Evolutionary conservation across 139 green algal species (phyloP), one percentile per base, ranked within the genome.

Genomic region (Picocystis salinarum): DNA sequence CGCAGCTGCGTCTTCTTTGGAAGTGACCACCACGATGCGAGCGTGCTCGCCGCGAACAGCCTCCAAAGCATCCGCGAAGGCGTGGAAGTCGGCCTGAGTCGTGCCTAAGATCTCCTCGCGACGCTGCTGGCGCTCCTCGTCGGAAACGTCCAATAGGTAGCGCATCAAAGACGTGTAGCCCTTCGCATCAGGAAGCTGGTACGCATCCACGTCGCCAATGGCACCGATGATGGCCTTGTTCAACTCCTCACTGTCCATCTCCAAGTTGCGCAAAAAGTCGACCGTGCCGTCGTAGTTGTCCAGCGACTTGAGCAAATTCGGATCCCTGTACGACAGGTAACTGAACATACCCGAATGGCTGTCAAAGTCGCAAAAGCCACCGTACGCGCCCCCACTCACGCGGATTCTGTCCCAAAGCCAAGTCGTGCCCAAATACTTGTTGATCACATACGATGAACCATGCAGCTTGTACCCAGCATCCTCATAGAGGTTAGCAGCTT

Each of bases 401-500:
- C 82, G 77, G 28, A 94, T 77, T n/a, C 76, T 59, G 66, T 98
- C 88, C 88, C 88, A 98, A 42, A 98, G 69, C 78, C 81, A 95
- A n/a, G 70, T 91, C 33, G 69, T 93, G 52, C 75, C 76, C 31
- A 98, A 63, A 45, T 81, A 57, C 75, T 98, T 98, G 66, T 82
- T 86, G 53, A 95, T 79, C 7, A 98, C 88, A 56, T 93, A 93
- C 5, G 71, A 55, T 13, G 67, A 59, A 17, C 88, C 88, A 19
- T 58, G 48, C 28, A 96, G 71, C 60, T 92, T 33, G 69, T 97
- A 96, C 45, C 77, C 86, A 1, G 66, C 71, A 33, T 95, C 78
- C 30, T 65, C 40, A 60, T 93, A 98, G 63, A 98, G 59, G 66
- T 98, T 94, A 56, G 60, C 81, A 4, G 56, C 79, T 70, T 98